These are phyloP conservation scores for Saccharomycopsis sp. DNA, from an alignment of 805 yeast genomes.

Conservation along the genomic window DNA sequence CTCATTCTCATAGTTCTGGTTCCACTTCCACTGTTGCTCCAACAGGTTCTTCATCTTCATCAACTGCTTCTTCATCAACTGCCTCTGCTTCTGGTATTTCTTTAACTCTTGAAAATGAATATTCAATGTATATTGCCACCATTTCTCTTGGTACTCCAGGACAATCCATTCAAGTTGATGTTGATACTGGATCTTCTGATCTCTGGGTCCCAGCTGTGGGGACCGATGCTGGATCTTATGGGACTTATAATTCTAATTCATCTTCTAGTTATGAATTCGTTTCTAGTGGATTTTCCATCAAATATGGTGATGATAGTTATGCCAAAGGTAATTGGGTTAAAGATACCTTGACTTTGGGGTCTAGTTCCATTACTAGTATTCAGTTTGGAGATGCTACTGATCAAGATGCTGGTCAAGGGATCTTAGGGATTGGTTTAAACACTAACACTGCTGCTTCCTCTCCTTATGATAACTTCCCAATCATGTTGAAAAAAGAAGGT, in stretches of 20 bases:
- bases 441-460: slow-evolving; percentile 22
- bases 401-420: slow-evolving; percentile 13
- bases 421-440: slow-evolving; percentile 14
- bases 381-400: slow-evolving; percentile 16
- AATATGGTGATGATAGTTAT: slow-evolving; percentile 38
- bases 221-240: slow-evolving; percentile 20
- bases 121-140: slow-evolving; percentile 20
- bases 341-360: slow-evolving; percentile 15
- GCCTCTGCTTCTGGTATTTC: slow-evolving; percentile 5
- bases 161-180: slow-evolving; percentile 20
- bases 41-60: not conserved
- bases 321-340: slow-evolving; percentile 42
- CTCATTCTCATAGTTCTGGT: no score
- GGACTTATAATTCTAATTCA: slow-evolving; percentile 26
- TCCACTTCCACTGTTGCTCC: no score
- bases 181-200: slow-evolving; percentile 27
- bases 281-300: slow-evolving; percentile 27
- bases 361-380: slow-evolving; percentile 8
- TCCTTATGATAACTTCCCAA: slow-evolving; percentile 23
- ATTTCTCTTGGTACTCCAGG: slow-evolving; percentile 23
- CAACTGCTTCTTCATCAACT: not conserved
- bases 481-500: slow-evolving; percentile 29
- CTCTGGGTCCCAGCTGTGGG: slow-evolving; percentile 22
- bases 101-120: slow-evolving; percentile 11
- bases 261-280: slow-evolving; percentile 28